A percentile compares a stretch with the other conserved stretches of the same genome.
phyloP scores from a whole-genome alignment of 2,329 filamentous ascomycete genomes.

The Rutstroemia sydowiana region DNA sequence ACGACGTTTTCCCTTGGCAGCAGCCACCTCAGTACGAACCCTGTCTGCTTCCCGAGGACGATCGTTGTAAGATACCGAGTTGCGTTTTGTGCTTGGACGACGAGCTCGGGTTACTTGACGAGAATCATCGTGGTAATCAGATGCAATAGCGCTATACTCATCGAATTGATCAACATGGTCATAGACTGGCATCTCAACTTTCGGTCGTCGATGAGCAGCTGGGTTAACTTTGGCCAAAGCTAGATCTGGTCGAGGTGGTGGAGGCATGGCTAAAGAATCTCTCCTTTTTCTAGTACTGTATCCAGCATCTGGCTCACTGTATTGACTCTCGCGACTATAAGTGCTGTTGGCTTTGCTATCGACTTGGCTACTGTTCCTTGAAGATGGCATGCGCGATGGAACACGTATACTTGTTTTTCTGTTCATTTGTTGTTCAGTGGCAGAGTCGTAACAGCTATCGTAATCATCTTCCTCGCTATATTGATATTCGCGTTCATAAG shows the following conservation, averaged over 20 bases:
- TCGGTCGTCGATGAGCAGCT: conserved; percentile 1
- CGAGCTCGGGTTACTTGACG: conserved; percentile 13
- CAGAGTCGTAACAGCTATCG: conserved; percentile 3
- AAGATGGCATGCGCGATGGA: not conserved
- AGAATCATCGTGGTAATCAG: conserved; percentile 3
- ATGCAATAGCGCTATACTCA: not conserved
- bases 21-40: conserved; percentile 20
- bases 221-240: not conserved
- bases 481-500: conserved; percentile 3
- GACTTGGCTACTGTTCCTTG: not conserved
- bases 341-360: conserved; percentile 4
- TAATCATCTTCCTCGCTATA: conserved; percentile 6
- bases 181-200: not conserved
- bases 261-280: conserved; percentile 25
- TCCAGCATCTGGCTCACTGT: conserved; percentile 1
- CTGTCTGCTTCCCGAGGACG: conserved; percentile 8
- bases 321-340: conserved; percentile 9
- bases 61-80: conserved; percentile 26
- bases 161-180: not conserved
- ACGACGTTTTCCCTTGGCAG: conserved; percentile 23
- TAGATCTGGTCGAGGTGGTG: conserved; percentile 18
- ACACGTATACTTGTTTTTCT: conserved; percentile 7
- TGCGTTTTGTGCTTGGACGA: conserved; percentile 20
- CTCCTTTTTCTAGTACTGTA: conserved; percentile 12
- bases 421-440: not conserved